Evolutionary conservation across 345 rosid genomes (phyloP), one percentile per base, ranked within the genome.

Genomic region (Arabidopsis suecica): DNA sequence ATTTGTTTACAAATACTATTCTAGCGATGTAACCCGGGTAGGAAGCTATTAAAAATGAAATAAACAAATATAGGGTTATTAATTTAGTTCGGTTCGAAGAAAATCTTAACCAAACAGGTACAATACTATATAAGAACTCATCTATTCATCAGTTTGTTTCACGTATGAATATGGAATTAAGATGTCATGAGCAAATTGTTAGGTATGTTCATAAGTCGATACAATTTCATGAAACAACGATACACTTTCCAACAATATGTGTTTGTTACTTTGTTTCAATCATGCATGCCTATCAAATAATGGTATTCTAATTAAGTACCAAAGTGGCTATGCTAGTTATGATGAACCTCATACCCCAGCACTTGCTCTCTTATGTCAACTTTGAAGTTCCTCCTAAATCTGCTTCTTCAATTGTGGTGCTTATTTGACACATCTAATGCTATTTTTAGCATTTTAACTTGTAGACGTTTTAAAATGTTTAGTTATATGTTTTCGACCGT

Each of bases 291-390:
- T 14, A 34, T 57, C 5, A 3, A 36, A 61, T 60, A 11, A 18
- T 23, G 49, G 48, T 14, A 5, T 28, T 48, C 5, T 14, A 37
- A 16, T 20, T 20, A 20, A 20, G 41, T 49, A 71, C 75, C 48
- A 37, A 71, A 61, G 14, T 6, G 48, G 50, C 13, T 71, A 37
- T 58, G 44, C 9, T 57, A 68, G 28, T 68, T 55, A 40, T 28
- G 30, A 56, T 41, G 62, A 6, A 40, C 28, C 44, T 37, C n/a
- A 25, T 9, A 20, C 33, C 25, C 70, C 45, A 9, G 20, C 2
- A 10, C 36, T 32, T 41, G 44, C 23, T 32, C 64, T 69, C 44
- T 56, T 56, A 18, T 55, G 63, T 18, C 23, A 71, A 49, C 9
- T 59, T 8, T 22, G n/a, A 49, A 47, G 22, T 22, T 67, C 23